Percentiles rank a stretch among this genome's conserved stretches.
These are phyloP conservation scores for Seiridium cupressi DNA, from an alignment of 2,329 filamentous ascomycete species.

Conservation along the genomic window DNA sequence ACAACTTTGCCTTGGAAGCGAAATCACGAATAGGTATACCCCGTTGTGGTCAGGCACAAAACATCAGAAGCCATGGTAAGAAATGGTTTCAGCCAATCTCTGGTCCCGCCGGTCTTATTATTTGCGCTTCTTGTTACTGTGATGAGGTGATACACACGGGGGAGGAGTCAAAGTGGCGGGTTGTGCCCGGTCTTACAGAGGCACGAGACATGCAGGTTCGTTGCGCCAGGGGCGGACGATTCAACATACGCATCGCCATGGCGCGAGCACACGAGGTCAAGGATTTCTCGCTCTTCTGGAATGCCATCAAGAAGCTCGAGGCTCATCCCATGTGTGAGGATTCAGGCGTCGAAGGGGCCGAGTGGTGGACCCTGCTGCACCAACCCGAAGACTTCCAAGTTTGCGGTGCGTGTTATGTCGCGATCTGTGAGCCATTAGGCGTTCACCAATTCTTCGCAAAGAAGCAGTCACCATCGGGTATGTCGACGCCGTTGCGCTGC, in stretches of 20 bases:
- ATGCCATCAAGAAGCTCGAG: conserved; percentile 22
- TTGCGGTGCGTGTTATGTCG: conserved; percentile 33
- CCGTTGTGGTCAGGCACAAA: conserved; percentile 22
- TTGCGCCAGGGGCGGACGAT: conserved; percentile 27
- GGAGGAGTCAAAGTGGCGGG: conserved; percentile 23
- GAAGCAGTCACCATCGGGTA: conserved; percentile 15
- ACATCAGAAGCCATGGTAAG: conserved; percentile 18
- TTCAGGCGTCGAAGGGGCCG: conserved; percentile 24
- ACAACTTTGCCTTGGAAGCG: conserved; percentile 28
- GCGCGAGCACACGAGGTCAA: conserved; percentile 24
- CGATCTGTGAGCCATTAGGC: conserved; percentile 27
- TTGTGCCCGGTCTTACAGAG: conserved; percentile 13
- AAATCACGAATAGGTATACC: conserved; percentile 22
- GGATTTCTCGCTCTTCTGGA: conserved; percentile 33
- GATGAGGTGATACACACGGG: conserved; percentile 31
- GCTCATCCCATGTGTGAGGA: conserved; percentile 27
- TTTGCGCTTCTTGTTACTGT: conserved; percentile 36
- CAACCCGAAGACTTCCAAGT: conserved; percentile 31
- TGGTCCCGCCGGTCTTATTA: conserved; percentile 21
- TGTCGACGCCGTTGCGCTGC: conserved; percentile 24
- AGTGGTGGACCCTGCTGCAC: conserved; percentile 33
- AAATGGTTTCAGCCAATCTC: conserved; percentile 31
- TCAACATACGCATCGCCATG: conserved; percentile 29
- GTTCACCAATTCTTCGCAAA: conserved; percentile 28
- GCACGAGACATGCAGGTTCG: conserved; percentile 9